Conservation (phyloP, 345 rosid species). For the Brassica cretica region DNA sequence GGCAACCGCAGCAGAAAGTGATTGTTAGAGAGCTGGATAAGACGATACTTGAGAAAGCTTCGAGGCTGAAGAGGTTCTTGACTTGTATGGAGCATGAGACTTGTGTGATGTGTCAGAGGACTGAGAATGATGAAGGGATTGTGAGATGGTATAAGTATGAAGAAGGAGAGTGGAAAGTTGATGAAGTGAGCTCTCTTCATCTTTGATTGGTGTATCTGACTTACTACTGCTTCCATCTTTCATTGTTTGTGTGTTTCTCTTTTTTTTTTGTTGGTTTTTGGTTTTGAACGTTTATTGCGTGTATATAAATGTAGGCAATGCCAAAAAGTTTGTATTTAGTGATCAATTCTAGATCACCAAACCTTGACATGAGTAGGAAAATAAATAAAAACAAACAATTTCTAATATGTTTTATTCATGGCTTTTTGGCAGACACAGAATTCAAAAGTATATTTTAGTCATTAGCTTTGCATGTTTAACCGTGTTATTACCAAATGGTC, state of each 20-base stretch:
- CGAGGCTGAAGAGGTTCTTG: slow-evolving; percentile 52
- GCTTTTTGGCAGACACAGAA: neutral
- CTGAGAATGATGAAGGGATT: slow-evolving; percentile 54
- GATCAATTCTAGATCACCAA: slow-evolving; percentile 31
- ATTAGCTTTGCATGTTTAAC: neutral
- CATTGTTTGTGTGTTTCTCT: neutral
- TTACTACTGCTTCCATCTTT: neutral
- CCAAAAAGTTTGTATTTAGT: slow-evolving; percentile 26
- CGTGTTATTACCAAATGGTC: neutral
- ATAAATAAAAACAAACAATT: neutral
- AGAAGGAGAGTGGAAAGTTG: slow-evolving; percentile 71
- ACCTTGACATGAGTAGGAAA: slow-evolving; percentile 13
- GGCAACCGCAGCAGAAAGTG: slow-evolving; percentile 42
- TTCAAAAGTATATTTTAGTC: slow-evolving; percentile 6
- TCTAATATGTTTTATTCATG: neutral
- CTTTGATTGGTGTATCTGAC: neutral
- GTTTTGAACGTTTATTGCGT: slow-evolving; percentile 13
- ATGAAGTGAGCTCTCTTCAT: slow-evolving; percentile 62
- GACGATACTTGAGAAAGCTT: slow-evolving; percentile 46
- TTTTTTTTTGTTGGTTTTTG: neutral
- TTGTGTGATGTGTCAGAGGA: slow-evolving; percentile 66
- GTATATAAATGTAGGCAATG: slow-evolving; percentile 33
- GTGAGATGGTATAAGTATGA: slow-evolving; percentile 77
- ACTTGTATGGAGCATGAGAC: slow-evolving; percentile 55
- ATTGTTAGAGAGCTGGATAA: slow-evolving; percentile 48